These are phyloP conservation scores for Astraeus odoratus DNA, from an alignment of 768 basidiomycete genomes.

Conservation along the genomic window DNA sequence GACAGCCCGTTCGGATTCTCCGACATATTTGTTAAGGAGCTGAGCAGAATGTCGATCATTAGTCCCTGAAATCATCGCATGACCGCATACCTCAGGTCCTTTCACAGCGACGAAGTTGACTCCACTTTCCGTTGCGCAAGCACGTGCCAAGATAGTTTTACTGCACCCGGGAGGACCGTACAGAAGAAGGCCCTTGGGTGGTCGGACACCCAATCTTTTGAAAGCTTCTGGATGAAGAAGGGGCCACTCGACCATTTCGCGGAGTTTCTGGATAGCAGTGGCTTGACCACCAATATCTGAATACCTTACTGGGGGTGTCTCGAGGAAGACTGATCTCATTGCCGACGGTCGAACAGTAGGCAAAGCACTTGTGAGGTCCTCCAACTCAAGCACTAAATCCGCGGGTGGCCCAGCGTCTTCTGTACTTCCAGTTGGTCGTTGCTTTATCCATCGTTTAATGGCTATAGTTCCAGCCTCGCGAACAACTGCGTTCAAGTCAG, in stretches of 20 bases:
- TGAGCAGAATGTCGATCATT: conserved; percentile 26
- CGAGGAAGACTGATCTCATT: conserved; percentile 88
- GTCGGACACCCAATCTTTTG: conserved; percentile 75
- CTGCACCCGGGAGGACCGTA: conserved; percentile 98
- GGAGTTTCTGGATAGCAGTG: conserved; percentile 73
- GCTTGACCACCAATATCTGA: conserved; percentile 87
- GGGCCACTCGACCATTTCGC: conserved; percentile 95
- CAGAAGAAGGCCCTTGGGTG: conserved; percentile 84
- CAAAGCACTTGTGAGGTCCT: conserved; percentile 67
- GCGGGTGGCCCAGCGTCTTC: conserved; percentile 5
- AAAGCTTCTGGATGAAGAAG: conserved; percentile 83
- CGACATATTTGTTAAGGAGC: conserved; percentile 95
- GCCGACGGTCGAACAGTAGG: conserved; percentile 85
- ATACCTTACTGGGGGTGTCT: conserved; percentile 76
- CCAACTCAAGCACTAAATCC: conserved; percentile 39
- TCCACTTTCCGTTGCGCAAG: conserved; percentile 88
- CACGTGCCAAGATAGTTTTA: conserved; percentile 89
- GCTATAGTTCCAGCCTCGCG: conserved; percentile 89
- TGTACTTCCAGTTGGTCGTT: conserved; percentile 5
- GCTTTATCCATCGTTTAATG: conserved; percentile 73
- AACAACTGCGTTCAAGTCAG: conserved; percentile 87
- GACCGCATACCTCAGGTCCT: conserved; percentile 77
- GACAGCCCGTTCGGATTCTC: conserved; percentile 93
- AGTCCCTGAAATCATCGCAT: not conserved
- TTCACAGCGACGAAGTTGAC: conserved; percentile 97